Conservation (phyloP, 331 rosid species). For the Pyracantha coccinea region DNA sequence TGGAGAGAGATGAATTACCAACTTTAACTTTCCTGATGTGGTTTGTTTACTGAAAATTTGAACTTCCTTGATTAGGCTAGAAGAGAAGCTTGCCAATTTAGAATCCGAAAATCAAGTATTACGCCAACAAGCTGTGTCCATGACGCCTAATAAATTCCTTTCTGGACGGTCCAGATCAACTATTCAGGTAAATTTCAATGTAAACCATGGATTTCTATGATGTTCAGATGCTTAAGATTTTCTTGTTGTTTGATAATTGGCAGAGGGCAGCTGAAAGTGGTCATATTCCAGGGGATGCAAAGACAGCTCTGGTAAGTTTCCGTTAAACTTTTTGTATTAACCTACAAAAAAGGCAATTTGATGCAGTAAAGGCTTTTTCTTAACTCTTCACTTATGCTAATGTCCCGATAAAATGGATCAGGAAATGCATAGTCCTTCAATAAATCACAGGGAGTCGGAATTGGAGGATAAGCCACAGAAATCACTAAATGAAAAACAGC, state of each 20-base stretch:
- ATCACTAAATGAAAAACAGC: conserved; percentile 85
- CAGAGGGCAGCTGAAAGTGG: conserved; percentile 62
- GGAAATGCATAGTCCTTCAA: conserved; percentile 63
- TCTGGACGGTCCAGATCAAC: conserved; percentile 76
- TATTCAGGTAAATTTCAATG: conserved; percentile 47
- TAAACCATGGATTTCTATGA: conserved; percentile 5
- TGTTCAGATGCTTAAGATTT: conserved; percentile 5
- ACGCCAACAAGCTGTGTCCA: conserved; percentile 87
- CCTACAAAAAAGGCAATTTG: background rate
- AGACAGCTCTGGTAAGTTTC: conserved; percentile 41
- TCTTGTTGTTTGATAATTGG: conserved; percentile 22
- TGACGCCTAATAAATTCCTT: conserved; percentile 79
- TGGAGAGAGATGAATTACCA: background rate
- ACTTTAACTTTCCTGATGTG: conserved; percentile 9
- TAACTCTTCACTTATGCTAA: conserved; percentile 5
- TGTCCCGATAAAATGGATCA: conserved; percentile 21
- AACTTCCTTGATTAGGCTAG: conserved; percentile 60
- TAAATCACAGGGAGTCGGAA: conserved; percentile 70
- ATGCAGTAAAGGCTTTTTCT: background rate
- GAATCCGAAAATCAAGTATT: conserved; percentile 85
- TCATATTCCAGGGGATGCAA: conserved; percentile 46
- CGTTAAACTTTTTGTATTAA: background rate
- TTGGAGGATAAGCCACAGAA: conserved; percentile 76
- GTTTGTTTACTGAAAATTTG: conserved; percentile 25
- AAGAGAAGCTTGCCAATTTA: conserved; percentile 68